These are phyloP conservation scores for Paraconiothyrium brasiliense DNA, from an alignment of 2,329 filamentous ascomycete species.

Conservation along the genomic window DNA sequence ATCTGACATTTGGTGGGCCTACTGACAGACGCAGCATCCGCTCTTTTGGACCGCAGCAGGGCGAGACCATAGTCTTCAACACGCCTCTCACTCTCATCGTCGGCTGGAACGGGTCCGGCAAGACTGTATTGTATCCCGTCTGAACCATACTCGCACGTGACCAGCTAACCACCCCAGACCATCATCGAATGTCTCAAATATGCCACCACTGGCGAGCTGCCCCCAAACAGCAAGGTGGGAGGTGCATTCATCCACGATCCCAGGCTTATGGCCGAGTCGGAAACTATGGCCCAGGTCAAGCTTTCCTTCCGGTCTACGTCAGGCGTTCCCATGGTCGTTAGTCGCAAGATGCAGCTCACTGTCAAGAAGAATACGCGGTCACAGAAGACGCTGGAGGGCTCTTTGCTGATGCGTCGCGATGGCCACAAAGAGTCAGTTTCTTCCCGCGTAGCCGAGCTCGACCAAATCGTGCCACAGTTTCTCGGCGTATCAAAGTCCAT, in stretches of 20 bases:
- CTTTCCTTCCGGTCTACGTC: slow-evolving; percentile 84
- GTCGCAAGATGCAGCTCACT: slow-evolving; percentile 83
- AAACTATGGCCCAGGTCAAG: slow-evolving; percentile 90
- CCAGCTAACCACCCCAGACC: slow-evolving; percentile 61
- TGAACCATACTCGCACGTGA: slow-evolving; percentile 14
- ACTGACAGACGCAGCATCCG: slow-evolving; percentile 66
- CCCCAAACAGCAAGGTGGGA: slow-evolving; percentile 85
- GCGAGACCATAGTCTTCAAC: slow-evolving; percentile 86
- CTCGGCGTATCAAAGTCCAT: slow-evolving; percentile 91
- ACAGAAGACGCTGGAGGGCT: slow-evolving; percentile 86
- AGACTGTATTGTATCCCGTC: slow-evolving; percentile 68
- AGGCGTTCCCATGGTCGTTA: slow-evolving; percentile 81
- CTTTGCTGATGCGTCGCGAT: slow-evolving; percentile 77
- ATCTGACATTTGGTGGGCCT: slow-evolving; percentile 8
- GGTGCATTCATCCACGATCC: slow-evolving; percentile 97
- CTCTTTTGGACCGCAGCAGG: slow-evolving; percentile 80
- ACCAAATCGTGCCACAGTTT: slow-evolving; percentile 83
- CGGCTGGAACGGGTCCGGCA: slow-evolving; percentile 95
- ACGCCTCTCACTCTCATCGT: slow-evolving; percentile 95
- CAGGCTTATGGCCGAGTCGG: slow-evolving; percentile 87
- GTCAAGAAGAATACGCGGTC: slow-evolving; percentile 81
- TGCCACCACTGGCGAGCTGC: slow-evolving; percentile 92
- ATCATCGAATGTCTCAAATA: slow-evolving; percentile 99
- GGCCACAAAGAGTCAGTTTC: slow-evolving; percentile 84
- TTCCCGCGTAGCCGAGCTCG: slow-evolving; percentile 80